Base-by-base conservation (phyloP, 352 stramenopile genomes). In the Globisporangium rhizosaccharum region DNA sequence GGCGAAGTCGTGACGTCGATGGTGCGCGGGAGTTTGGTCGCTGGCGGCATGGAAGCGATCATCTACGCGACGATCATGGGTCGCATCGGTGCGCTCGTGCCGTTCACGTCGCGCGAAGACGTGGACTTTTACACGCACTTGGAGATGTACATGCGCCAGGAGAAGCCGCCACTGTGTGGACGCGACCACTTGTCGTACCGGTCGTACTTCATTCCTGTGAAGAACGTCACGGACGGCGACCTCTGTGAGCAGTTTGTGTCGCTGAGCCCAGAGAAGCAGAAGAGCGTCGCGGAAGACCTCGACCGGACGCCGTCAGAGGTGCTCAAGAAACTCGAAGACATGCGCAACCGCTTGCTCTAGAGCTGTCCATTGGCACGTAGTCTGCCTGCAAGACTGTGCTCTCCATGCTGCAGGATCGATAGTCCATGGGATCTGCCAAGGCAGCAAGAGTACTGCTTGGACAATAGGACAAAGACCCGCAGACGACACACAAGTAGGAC, bases 261-360 rank as follows among this genome's bases (percentile, higher is more conserved):
- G 46, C 80, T 99, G 23, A 87, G 88, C 18, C 77, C 86, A 23
- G 90, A 98, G 54, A 97, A 97, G 44, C 97, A 99, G 63, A 87
- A 97, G 59, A 96, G 94, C 53, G 96, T 99, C 70, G 96, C 96
- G 33, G 90, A 97, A 66, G 82, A 96, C 56, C 83, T 99, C 26
- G 96, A 99, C 60, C 83, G 96, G 55, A 98, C 92, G n/a, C 92
- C 97, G 6, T 85, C 87, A 2, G 96, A 99, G 65, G 92, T 99
- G 56, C 85, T 98, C 48, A 99, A 99, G 69, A 99, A 99, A 73
- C 84, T 99, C 20, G 97, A 99, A 72, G 96, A 99, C 65, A 97
- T 98, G 66, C 85, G 94, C 66, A 98, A 99, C 74, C 80, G 92
- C 47, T 71, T 99, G 25, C 67, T 99, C 39, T 99, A 98, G 70